Evolutionary conservation across 192 early-diverging fungal species (phyloP), one percentile per base, ranked within the genome.

Genomic region (Helicostylum pulchrum): DNA sequence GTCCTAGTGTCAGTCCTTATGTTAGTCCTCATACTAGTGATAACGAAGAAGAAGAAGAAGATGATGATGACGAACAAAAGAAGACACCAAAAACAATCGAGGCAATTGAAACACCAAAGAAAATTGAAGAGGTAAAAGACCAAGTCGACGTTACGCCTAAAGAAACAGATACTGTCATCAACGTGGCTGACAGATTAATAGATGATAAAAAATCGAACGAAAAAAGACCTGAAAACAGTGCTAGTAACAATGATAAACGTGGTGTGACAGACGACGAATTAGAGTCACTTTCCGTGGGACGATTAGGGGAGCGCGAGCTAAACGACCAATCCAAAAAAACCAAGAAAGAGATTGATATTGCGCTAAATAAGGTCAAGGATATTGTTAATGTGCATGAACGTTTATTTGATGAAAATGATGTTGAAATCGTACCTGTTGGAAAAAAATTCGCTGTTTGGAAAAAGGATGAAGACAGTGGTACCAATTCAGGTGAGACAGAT

Each of bases 391-490:
- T 45, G 20, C 57, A 59, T 19, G 57, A 59, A 21, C 57, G 43
- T n/a, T 45, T 59, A 36, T 39, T 39, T 4, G 57, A 59, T 20
- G 43, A 59, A 17, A 36, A 59, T 19, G 57, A 59, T 20, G 43
- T 59, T 44, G 57, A 59, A 43, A 59, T 59, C 20, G 19, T 39
- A 4, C 19, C 39, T 19, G 12, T 59, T 59, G 57, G 57, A 23
- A 59, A 45, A 26, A 59, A 44, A 26, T 59, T 59, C 23, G 21
- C 57, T 5, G 57, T 59, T 2, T 59, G 57, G 57, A 59, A 59
- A 45, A 43, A 45, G 14, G 44, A 45, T 12, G 14, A 45, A 12
- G 44, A 45, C 3, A 12, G 46, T 48, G 14, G 36, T 39, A 39
- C 36, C 5, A 10, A 39, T 39, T 39, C 36, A 39, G 36, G 36